These are phyloP conservation scores for Falciphora oryzae DNA, from an alignment of 2,329 filamentous ascomycete species.

Conservation along the genomic window DNA sequence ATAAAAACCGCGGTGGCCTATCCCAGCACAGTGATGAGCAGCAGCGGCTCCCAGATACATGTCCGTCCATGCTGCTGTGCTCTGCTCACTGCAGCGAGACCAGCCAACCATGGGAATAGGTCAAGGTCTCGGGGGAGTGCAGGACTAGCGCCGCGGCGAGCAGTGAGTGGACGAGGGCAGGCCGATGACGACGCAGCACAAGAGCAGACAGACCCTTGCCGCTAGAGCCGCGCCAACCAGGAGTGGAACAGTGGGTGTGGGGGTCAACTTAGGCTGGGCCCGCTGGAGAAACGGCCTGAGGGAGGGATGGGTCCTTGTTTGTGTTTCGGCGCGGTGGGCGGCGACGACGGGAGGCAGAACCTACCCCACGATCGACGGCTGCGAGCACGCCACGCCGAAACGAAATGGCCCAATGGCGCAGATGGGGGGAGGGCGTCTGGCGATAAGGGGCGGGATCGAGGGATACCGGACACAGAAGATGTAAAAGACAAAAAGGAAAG, in stretches of 20 bases:
- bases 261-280: neutral
- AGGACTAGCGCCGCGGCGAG: neutral
- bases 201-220: neutral
- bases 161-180: neutral
- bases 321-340: neutral
- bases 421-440: neutral
- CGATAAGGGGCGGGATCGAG: neutral
- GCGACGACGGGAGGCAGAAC: neutral
- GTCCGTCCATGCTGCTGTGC: neutral
- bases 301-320: neutral
- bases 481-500: neutral
- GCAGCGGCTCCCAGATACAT: neutral
- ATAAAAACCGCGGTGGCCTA: neutral
- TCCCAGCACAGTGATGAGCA: neutral
- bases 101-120: neutral
- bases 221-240: neutral
- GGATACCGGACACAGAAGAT: neutral
- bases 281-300: neutral
- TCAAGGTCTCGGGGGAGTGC: neutral
- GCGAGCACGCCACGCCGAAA: conserved; percentile 4
- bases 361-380: neutral
- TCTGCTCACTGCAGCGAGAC: neutral
- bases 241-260: neutral
- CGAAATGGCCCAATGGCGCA: neutral
- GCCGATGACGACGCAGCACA: conserved; percentile 1